phyloP scores from a whole-genome alignment of 2,329 filamentous ascomycete genomes.

The Diaporthe sp. region DNA sequence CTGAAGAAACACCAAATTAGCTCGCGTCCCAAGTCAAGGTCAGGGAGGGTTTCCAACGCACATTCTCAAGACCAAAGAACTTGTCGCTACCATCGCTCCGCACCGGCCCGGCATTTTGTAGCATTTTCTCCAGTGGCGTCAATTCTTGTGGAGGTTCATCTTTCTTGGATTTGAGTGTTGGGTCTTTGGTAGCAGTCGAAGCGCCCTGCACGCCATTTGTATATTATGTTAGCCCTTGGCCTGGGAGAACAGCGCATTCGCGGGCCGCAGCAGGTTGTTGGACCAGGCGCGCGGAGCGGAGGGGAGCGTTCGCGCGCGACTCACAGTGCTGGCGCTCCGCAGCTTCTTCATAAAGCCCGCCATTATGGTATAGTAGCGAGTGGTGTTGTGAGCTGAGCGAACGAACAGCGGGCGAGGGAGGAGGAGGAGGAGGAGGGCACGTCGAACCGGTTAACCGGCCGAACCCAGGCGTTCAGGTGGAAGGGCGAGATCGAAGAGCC shows the following conservation, averaged over 20 bases:
- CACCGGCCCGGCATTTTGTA: conserved; percentile 84
- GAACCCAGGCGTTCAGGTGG: conserved; percentile 36
- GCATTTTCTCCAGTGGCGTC: conserved; percentile 78
- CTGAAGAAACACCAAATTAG: conserved; percentile 58
- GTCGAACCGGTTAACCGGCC: conserved; percentile 38
- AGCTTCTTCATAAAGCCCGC: conserved; percentile 71
- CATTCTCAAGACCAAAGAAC: conserved; percentile 98
- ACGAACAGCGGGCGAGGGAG: neutral
- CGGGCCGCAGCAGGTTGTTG: conserved; percentile 19
- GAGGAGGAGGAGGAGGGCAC: conserved; percentile 2
- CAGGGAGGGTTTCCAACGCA: conserved; percentile 62
- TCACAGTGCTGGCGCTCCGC: conserved; percentile 67
- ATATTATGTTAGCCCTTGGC: neutral
- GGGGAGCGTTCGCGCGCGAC: conserved; percentile 47
- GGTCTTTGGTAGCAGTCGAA: conserved; percentile 57
- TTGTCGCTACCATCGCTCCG: conserved; percentile 93
- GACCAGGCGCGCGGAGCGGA: conserved; percentile 20
- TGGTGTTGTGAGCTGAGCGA: conserved; percentile 6
- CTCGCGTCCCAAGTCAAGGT: neutral
- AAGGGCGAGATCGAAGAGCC: conserved; percentile 28
- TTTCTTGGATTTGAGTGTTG: conserved; percentile 61
- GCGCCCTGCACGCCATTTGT: conserved; percentile 52
- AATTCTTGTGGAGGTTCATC: conserved; percentile 69
- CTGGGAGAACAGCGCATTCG: conserved; percentile 31
- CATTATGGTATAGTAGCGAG: conserved; percentile 53